Evolutionary conservation across 2,329 filamentous ascomycete species (phyloP).

Genomic region (Penicillium sclerotigenum): DNA sequence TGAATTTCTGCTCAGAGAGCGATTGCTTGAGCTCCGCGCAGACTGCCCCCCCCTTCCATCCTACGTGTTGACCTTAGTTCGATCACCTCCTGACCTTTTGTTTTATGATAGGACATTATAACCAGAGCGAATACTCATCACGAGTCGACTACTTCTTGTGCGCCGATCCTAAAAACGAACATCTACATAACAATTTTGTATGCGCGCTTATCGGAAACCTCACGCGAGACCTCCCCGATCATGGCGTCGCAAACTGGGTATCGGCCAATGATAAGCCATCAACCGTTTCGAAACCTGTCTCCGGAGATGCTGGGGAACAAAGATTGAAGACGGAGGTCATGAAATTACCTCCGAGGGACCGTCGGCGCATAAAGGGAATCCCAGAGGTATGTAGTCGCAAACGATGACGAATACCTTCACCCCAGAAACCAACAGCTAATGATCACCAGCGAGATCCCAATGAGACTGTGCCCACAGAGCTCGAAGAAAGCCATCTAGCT

Average conservation of each 20-base stretch:
- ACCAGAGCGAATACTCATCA: slow-evolving; percentile 59
- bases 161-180: slow-evolving; percentile 51
- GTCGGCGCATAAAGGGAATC: slow-evolving; percentile 57
- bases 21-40: not conserved
- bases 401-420: not conserved
- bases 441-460: slow-evolving; percentile 35
- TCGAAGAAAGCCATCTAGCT: slow-evolving; percentile 46
- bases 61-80: slow-evolving; percentile 3
- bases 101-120: slow-evolving; percentile 50
- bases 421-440: not conserved
- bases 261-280: slow-evolving; percentile 56
- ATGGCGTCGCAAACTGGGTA: slow-evolving; percentile 63
- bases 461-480: slow-evolving; percentile 31
- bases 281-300: slow-evolving; percentile 49
- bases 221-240: slow-evolving; percentile 58
- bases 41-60: not conserved
- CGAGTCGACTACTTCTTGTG: slow-evolving; percentile 56
- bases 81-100: slow-evolving; percentile 22
- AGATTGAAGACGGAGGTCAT: slow-evolving; percentile 63
- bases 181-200: slow-evolving; percentile 62
- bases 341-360: slow-evolving; percentile 58
- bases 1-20: not conserved
- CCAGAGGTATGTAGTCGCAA: slow-evolving; percentile 42
- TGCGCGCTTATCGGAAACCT: slow-evolving; percentile 59
- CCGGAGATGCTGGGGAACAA: slow-evolving; percentile 61